Conservation (phyloP, 2,329 filamentous ascomycete genomes). For the Aspergillus ibericus region DNA sequence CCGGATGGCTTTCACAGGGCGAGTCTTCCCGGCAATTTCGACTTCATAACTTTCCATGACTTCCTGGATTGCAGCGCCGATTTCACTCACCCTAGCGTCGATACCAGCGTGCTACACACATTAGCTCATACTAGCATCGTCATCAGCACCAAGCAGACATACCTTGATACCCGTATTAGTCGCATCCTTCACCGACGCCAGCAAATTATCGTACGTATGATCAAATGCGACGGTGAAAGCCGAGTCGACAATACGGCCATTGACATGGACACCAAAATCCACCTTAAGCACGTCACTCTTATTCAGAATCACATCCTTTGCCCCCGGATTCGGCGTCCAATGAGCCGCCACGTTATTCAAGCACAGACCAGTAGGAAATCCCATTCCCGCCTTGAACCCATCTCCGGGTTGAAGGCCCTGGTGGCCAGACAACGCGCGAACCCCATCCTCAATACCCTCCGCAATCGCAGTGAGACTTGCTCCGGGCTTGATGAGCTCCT, state of each 20-base stretch:
- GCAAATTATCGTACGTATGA: constrained; percentile 70
- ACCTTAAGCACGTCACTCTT: constrained; percentile 78
- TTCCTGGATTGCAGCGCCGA: constrained; percentile 60
- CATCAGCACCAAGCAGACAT: background rate
- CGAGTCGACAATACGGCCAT: constrained; percentile 76
- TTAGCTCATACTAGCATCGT: background rate
- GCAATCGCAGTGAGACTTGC: constrained; percentile 52
- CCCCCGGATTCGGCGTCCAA: constrained; percentile 58
- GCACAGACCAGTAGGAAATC: constrained; percentile 57
- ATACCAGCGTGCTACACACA: constrained; percentile 50
- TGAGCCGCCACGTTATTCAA: constrained; percentile 58
- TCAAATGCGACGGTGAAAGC: constrained; percentile 79
- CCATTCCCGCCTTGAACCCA: constrained; percentile 53
- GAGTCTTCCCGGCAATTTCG: constrained; percentile 53
- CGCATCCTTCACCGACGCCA: constrained; percentile 60
- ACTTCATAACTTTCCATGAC: constrained; percentile 64
- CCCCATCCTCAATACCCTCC: constrained; percentile 56
- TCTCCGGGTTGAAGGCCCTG: constrained; percentile 55
- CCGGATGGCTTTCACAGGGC: constrained; percentile 57
- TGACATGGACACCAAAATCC: constrained; percentile 79
- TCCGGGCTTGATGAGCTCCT: constrained; percentile 51
- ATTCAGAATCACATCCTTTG: constrained; percentile 69
- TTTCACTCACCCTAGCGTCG: constrained; percentile 56
- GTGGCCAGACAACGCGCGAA: constrained; percentile 52
- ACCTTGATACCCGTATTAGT: constrained; percentile 54